Conservation (phyloP, 2,329 filamentous ascomycete genomes). For the Ophiostoma pallidulum region DNA sequence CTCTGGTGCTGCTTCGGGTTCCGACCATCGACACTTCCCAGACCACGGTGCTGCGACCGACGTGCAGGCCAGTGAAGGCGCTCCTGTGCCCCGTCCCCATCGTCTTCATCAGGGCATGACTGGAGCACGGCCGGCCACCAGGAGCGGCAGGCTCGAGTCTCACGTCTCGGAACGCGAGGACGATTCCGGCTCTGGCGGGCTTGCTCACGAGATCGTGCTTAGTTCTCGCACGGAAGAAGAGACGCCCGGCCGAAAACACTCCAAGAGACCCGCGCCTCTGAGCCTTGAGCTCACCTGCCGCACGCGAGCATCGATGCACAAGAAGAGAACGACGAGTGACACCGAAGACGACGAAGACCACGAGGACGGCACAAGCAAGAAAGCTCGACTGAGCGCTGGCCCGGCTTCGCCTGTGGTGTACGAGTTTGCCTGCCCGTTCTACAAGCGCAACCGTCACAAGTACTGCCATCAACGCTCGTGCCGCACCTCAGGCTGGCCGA, state of each 20-base stretch:
- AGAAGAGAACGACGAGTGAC: background rate
- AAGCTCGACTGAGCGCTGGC: constrained; percentile 12
- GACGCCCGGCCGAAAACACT: background rate
- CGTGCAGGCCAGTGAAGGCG: background rate
- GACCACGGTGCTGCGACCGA: no score
- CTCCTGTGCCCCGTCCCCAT: no score
- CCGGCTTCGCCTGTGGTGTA: background rate
- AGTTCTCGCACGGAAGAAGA: background rate
- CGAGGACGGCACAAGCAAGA: background rate
- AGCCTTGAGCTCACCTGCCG: background rate
- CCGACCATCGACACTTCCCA: no score
- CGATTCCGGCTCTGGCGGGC: no score
- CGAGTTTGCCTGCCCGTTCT: constrained; percentile 29
- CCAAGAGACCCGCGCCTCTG: background rate
- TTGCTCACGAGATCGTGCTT: no score
- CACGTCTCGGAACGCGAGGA: background rate
- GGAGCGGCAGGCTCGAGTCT: no score
- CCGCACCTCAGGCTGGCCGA: constrained; percentile 29
- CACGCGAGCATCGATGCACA: background rate
- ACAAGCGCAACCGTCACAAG: constrained; percentile 28
- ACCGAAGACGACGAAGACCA: constrained; percentile 4
- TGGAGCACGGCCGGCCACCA: no score
- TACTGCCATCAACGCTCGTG: constrained; percentile 28
- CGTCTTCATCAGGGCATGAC: no score
- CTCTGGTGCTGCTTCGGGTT: background rate